Percentiles rank a stretch among this genome's conserved stretches.
Evolutionary conservation across 1,284 basidiomycete species (phyloP).

Genomic region (Ganoderma multipileum): DNA sequence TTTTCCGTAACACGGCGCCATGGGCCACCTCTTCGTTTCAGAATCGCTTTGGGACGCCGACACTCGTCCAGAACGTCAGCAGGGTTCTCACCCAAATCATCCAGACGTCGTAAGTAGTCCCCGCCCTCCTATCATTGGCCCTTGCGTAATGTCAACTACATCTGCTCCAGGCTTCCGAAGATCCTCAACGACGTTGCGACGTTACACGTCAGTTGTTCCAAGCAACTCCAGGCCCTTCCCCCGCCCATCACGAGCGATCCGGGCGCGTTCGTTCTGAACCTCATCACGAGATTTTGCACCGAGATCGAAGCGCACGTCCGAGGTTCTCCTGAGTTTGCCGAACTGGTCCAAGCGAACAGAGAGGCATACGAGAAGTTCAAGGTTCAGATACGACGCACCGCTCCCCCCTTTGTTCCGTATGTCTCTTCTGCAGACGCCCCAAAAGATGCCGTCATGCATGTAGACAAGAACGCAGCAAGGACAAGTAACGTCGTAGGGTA

Average conservation of each 20-base stretch:
- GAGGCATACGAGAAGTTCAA: slow-evolving; percentile 36
- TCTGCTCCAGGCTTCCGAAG: neutral
- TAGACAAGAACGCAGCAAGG: neutral
- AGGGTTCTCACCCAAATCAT: slow-evolving; percentile 49
- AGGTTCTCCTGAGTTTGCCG: slow-evolving; percentile 43
- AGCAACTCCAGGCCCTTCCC: neutral
- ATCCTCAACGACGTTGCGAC: neutral
- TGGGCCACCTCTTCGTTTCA: slow-evolving; percentile 37
- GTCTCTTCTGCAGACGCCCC: neutral
- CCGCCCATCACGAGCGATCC: neutral
- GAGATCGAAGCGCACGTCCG: slow-evolving; percentile 45
- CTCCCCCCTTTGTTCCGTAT: neutral
- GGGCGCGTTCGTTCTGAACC: slow-evolving; percentile 51
- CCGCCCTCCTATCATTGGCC: neutral
- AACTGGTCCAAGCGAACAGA: slow-evolving; percentile 46
- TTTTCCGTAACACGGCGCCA: neutral
- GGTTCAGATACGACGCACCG: neutral
- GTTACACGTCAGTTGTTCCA: neutral
- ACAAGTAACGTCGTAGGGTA: neutral
- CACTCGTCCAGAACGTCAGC: slow-evolving; percentile 60
- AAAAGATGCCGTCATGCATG: neutral
- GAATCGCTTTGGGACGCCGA: slow-evolving; percentile 56
- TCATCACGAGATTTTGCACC: slow-evolving; percentile 52
- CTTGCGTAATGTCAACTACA: neutral
- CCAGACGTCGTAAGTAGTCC: neutral